Base-by-base conservation (phyloP, 306 rosid species). In the Trichosanthes truncata region DNA sequence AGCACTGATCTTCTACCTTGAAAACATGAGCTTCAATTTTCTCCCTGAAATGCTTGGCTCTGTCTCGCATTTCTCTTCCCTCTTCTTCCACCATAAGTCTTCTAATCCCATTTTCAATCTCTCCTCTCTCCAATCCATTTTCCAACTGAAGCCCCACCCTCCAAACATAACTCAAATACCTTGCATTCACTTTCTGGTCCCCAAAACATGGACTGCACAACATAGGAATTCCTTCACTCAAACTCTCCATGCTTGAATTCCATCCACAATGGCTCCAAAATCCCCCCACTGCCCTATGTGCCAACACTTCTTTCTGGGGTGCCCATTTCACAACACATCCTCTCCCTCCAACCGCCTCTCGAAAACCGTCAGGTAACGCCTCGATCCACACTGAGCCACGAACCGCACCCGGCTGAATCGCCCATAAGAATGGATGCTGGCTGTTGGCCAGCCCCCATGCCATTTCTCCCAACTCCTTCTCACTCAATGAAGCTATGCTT, bases 251-350 rank as follows among this genome's bases (percentile, higher is more conserved):
- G 0, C 87, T 90, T 33, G 93, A 92, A 74, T 92, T 93, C 97
- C 93, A 91, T 66, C 93, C 96, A 76, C 80, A 81, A 26, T 89
- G 93, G 66, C 89, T 91, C 94, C 87, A 91, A 87, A 93, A 91
- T 63, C 88, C 89, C 17, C 93, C 91, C 4, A 91, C 83, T 0
- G 87, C 78, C 0, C 59, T 69, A 77, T 93, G 92, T 14, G 84
- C 88, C 78, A 91, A 56, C 76, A 91, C 94, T 78, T 86, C 85
- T 69, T 73, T 84, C 61, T 91, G 91, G 14, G 94, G 96, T 40
- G 93, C 93, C 97, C 96, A 93, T 82, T 91, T 89, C 36, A 89
- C 89, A 67, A 91, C 78, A 80, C 75, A 82, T 1, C 91, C 90
- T 74, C 84, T 87, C 33, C 83, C 91, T 65, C 83, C 83, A 31